These are phyloP conservation scores for Penicillium sp. DNA, from an alignment of 2,329 filamentous ascomycete species.

Conservation along the genomic window DNA sequence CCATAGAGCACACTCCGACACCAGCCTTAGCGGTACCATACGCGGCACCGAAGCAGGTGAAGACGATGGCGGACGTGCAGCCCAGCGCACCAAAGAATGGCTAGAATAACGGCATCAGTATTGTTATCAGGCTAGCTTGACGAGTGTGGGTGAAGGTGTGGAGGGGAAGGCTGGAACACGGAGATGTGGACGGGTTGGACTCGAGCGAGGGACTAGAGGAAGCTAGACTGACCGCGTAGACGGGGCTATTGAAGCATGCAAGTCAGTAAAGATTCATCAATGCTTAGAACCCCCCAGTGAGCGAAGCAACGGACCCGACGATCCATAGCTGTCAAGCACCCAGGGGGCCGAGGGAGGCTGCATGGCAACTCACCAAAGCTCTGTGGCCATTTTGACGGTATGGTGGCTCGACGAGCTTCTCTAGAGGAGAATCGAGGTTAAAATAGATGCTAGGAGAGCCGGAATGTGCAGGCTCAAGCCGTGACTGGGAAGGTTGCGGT, in stretches of 20 bases:
- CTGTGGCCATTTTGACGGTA: slow-evolving; percentile 63
- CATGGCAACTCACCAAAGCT: slow-evolving; percentile 69
- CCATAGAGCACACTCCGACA: slow-evolving; percentile 97
- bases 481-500: slow-evolving; percentile 26
- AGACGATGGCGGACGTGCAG: slow-evolving; percentile 90
- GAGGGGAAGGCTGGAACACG: slow-evolving; percentile 8
- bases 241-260: slow-evolving; percentile 62
- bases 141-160: slow-evolving; percentile 1
- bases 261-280: slow-evolving; percentile 21
- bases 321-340: slow-evolving; percentile 31
- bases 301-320: slow-evolving; percentile 9
- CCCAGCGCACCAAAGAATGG: slow-evolving; percentile 98
- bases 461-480: slow-evolving; percentile 20
- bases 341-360: slow-evolving; percentile 29
- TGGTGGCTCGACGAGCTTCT: slow-evolving; percentile 16
- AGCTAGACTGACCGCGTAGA: slow-evolving; percentile 85
- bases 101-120: slow-evolving; percentile 38
- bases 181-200: slow-evolving; percentile 11
- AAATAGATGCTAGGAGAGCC: slow-evolving; percentile 13
- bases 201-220: slow-evolving; percentile 13
- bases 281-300: neutral
- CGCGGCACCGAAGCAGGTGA: slow-evolving; percentile 92
- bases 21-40: slow-evolving; percentile 99
- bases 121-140: neutral
- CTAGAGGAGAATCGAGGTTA: slow-evolving; percentile 15